Evolutionary conservation across 2,329 filamentous ascomycete genomes (phyloP), one percentile per base, ranked within the genome.

Genomic region (Tolypocladium tundrense): DNA sequence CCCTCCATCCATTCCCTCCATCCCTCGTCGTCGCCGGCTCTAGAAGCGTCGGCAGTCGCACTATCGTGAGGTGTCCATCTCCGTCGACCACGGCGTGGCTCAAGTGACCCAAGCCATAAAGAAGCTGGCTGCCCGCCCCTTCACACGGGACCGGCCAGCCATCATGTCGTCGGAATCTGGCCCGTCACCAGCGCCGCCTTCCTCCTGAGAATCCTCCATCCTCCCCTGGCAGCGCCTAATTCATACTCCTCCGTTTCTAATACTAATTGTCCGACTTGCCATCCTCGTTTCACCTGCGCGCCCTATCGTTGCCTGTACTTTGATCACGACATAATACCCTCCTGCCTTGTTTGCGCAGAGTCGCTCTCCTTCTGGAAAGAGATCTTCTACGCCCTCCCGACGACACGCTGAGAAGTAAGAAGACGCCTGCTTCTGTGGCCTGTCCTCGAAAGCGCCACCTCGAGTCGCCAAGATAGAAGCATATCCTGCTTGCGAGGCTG

Each of bases 61-160:
- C 52, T 41, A 43, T 54, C 53, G 53, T 54, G 53, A 54, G 27
- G 39, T 35, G 39, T 31, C 53, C 33, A 11, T 58, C 59, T 61
- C 56, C 56, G 42, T 56, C n/a, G 48, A 62, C 60, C 54, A 57
- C 59, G 60, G 60, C 59, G 60, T 62, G 60, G 43, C 39, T 37
- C 57, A 58, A 61, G 58, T 60, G 60, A 57, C 37, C 33, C 51
- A 59, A 43, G 53, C 57, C 59, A 60, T 58, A 57, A 61, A 56
- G 57, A 51, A 52, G 53, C 24, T 57, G 48, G 35, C 58, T 40
- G 55, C 58, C 59, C 59, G 55, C 59, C 16, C 58, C 50, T 9
- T 54, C 57, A 5, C 48, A 35, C 19, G 48, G 19, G 19, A 19
- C 16, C 41, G 11, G 51, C 43, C 51, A 16, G 24, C 33, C 33